Conservation (phyloP, 1,139 yeast species). For the Geotrichum restrictum region DNA sequence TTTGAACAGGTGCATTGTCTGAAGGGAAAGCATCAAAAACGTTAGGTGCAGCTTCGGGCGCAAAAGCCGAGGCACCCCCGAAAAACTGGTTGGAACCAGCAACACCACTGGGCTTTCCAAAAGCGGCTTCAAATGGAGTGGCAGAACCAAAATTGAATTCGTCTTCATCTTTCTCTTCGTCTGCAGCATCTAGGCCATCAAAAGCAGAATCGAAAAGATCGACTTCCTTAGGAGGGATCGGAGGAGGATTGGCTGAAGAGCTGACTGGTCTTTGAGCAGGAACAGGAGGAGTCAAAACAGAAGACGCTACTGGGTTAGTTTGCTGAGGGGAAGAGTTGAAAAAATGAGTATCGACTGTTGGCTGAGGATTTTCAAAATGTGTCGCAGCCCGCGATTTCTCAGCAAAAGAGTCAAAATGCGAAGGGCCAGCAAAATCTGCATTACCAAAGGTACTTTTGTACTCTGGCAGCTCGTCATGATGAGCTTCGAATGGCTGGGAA, state of each 20-base stretch:
- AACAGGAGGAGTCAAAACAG: conserved; percentile 11
- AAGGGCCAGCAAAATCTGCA: neutral
- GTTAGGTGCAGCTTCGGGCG: neutral
- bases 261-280: conserved; percentile 13
- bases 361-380: no score
- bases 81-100: neutral
- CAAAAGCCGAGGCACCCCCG: conserved; percentile 2
- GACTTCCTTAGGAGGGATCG: neutral
- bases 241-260: conserved; percentile 30
- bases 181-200: conserved; percentile 5
- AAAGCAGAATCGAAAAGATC: conserved; percentile 6
- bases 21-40: conserved; percentile 11
- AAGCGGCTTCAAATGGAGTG: neutral
- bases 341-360: no score
- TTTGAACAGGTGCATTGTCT: neutral
- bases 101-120: neutral
- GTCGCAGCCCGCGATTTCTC: neutral
- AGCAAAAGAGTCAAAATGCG: neutral
- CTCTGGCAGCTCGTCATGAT: neutral
- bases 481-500: no score
- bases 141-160: neutral
- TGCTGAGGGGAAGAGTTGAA: no score
- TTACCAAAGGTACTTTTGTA: neutral
- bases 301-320: neutral
- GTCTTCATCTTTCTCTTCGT: conserved; percentile 7